phyloP scores from a whole-genome alignment of 805 yeast genomes.

The Pichia phayaonensis region DNA sequence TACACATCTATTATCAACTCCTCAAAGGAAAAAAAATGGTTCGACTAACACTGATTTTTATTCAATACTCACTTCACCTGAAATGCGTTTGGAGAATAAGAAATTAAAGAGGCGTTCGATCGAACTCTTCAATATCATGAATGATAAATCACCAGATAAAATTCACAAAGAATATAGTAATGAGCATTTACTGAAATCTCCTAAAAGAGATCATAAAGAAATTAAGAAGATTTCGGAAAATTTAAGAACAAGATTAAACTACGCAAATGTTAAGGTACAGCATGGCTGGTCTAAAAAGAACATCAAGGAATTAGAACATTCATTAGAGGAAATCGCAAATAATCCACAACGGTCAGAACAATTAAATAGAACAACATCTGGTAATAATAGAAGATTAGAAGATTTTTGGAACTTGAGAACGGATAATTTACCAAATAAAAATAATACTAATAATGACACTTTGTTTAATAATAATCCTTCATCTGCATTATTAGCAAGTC shows the following conservation, averaged over 20 bases:
- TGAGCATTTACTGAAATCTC: conserved; percentile 12
- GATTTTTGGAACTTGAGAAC: conserved; percentile 24
- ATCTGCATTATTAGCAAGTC: conserved; percentile 2
- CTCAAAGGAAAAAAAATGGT: conserved; percentile 23
- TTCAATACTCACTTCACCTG: conserved; percentile 30
- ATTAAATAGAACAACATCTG: conserved; percentile 3
- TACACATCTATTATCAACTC: conserved; percentile 15
- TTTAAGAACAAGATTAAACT: conserved; percentile 29
- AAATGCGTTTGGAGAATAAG: conserved; percentile 12
- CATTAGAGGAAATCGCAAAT: conserved; percentile 16
- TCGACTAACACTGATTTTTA: conserved; percentile 27
- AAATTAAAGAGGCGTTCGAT: conserved; percentile 26
- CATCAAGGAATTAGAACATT: conserved; percentile 24
- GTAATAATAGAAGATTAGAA: conserved; percentile 15
- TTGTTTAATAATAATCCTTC: conserved; percentile 1
- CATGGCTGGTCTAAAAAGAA: conserved; percentile 29
- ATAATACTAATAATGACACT: not conserved
- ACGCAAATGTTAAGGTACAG: conserved; percentile 31
- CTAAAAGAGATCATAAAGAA: conserved; percentile 21
- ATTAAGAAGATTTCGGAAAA: conserved; percentile 31
- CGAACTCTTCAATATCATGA: conserved; percentile 25
- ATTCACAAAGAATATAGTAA: conserved; percentile 7
- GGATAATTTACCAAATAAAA: conserved; percentile 18
- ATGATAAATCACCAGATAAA: conserved; percentile 18
- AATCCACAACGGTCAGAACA: conserved; percentile 12